phyloP scores from a whole-genome alignment of 345 rosid species.

The Populus pruinosa region DNA sequence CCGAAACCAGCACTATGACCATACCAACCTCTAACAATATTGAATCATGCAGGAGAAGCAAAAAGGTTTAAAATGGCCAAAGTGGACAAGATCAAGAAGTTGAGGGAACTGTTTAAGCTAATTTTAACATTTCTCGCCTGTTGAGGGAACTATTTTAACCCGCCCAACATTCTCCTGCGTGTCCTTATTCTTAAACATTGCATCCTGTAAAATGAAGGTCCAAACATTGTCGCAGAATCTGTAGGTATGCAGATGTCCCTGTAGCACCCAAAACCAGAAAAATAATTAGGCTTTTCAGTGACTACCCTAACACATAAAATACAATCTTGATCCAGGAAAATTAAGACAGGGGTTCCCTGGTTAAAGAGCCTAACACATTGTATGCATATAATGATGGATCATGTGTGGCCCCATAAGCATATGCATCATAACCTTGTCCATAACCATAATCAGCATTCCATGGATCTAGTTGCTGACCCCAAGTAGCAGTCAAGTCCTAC shows the following conservation, averaged over 20 bases:
- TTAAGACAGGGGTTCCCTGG: background rate
- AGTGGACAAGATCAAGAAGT: background rate
- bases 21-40: background rate
- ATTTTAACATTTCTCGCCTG: conserved; percentile 4
- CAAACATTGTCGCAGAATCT: conserved; percentile 99
- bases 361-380: conserved; percentile 15
- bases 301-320: background rate
- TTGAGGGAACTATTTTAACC: conserved; percentile 64
- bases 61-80: background rate
- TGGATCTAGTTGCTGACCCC: conserved; percentile 82
- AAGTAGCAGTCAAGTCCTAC: conserved; percentile 60
- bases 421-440: conserved; percentile 90
- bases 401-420: conserved; percentile 70
- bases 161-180: conserved; percentile 56
- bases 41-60: background rate
- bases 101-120: background rate
- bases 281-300: background rate
- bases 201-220: conserved; percentile 92
- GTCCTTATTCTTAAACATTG: conserved; percentile 66
- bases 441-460: conserved; percentile 93
- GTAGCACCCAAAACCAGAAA: conserved; percentile 9
- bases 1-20: background rate
- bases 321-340: background rate
- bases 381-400: conserved; percentile 91
- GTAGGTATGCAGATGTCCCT: conserved; percentile 99